Evolutionary conservation across 1,284 basidiomycete genomes (phyloP), one percentile per base, ranked within the genome.

Genomic region (Cryptococcus neoformans): DNA sequence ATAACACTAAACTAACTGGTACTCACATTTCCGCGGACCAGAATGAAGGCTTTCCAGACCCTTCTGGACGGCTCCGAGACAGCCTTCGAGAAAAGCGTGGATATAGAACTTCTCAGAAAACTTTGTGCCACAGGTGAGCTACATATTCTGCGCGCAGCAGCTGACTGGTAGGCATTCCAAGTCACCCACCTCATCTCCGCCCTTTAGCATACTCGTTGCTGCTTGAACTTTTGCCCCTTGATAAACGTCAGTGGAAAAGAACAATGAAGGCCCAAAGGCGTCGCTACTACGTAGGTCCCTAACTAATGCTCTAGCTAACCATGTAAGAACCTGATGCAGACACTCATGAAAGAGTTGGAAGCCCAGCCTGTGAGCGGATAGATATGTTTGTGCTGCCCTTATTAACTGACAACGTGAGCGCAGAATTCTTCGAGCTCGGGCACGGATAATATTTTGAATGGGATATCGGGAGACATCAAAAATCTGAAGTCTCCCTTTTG

Each of bases 161-260:
- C 35, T 36, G 39, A 21, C 28, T 12, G 35, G 10, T 17, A 76
- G 77, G 77, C 39, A 77, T 79, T 28, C 77, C 75, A 4, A 62
- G 69, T 11, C 62, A 71, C 28, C 76, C 76, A 0, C 62, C 61
- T 4, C 74, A 76, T 53, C 63, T 78, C 4, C 64, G 77, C 10
- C 74, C 76, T 9, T 55, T 75, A 40, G 66, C 73, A 0, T 79
- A 74, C 51, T 65, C 70, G 7, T 51, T 78, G 1, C 58, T 79
- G 6, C 63, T 79, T 1, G 75, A 70, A 12, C 56, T 63, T 0
- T 53, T 75, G 2, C 69, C 72, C 0, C 37, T 58, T 0, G 63
- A 74, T 36, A 76, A 77, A 62, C n/a, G 52, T 3, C 21, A 34
- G 34, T 79, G 77, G 77, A 65, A 57, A 37, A 36, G 54, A n/a